Base-by-base conservation (phyloP, 345 rosid species). In the Sisymbrium altissimum region DNA sequence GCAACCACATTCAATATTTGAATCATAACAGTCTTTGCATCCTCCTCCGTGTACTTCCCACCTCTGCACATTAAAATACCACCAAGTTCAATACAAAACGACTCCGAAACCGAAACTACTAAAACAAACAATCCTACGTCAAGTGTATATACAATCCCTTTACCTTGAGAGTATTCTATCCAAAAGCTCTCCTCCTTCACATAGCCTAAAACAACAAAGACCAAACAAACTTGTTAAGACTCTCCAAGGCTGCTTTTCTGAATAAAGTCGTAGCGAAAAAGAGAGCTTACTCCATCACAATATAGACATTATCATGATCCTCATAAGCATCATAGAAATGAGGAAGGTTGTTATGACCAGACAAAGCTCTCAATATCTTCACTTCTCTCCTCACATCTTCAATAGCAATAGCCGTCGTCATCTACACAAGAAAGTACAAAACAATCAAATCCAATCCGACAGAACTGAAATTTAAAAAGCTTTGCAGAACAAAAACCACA, bases 361-460 rank as follows among this genome's bases (percentile, higher is more conserved):
- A 78, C 86, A 95, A 86, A 60, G 95, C 93, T 78, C 84, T 86
- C 73, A 95, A 70, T 72, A 95, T 86, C 75, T 86, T 95, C 58
- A 92, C 99, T 84, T 95, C 99, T 84, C 98, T 92, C 77, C 99
- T 86, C 58, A 95, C 99, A 84, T 95, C 97, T 79, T 95, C 98
- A 75, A 95, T 86, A 6, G 99, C 96, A 82, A 95, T 95, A 43
- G 97, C 96, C 8, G 97, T 95, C 7, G 93, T 88, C 99, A 95
- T 95, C 99, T 95, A 82, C 73, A 72, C 59, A 79, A 66, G 55
- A 75, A 71, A 21, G 33, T 12, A 29, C n/a, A 49, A 50, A 49
- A 14, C 35, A 35, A 53, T 53, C 70, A 74, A 55, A 44, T 44
- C 0, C 35, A 46, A 64, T 27, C 13, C n/a, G 39, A 40, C 17